Conservation (phyloP, 352 stramenopile species). For the Aphanomyces invadans region DNA sequence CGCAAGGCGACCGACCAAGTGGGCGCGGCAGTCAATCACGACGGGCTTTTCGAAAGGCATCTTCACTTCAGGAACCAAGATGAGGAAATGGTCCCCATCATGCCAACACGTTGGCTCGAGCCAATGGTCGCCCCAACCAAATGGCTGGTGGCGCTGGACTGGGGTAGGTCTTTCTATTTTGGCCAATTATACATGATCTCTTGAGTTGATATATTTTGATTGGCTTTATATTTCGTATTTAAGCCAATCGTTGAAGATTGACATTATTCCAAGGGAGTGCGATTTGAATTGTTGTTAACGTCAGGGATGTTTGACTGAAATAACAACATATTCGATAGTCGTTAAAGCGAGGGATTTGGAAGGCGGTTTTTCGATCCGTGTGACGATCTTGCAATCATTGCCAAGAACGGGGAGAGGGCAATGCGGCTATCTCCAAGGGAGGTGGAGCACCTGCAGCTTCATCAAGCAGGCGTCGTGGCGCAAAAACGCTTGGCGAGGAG, state of each 20-base stretch:
- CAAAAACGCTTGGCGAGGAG: constrained; percentile 92
- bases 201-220: neutral
- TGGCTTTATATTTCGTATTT: neutral
- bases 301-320: too few relatives aligned
- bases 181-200: neutral
- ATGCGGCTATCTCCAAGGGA: constrained; percentile 61
- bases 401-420: neutral
- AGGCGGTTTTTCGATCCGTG: too few relatives aligned
- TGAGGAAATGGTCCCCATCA: constrained; percentile 61
- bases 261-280: too few relatives aligned
- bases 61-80: constrained; percentile 45
- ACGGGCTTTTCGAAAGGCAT: constrained; percentile 94
- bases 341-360: constrained; percentile 1
- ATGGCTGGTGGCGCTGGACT: constrained; percentile 2
- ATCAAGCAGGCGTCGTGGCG: constrained; percentile 85
- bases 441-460: constrained; percentile 66
- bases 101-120: neutral
- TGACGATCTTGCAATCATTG: too few relatives aligned
- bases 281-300: too few relatives aligned
- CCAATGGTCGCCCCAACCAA: neutral
- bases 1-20: constrained; percentile 97
- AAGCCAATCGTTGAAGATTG: neutral
- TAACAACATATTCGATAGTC: constrained; percentile 1
- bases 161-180: too few relatives aligned
- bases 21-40: constrained; percentile 97